Evolutionary conservation across 495 filamentous ascomycete genomes (phyloP), one percentile per base, ranked within the genome.

Genomic region (Penicillium alfredii): DNA sequence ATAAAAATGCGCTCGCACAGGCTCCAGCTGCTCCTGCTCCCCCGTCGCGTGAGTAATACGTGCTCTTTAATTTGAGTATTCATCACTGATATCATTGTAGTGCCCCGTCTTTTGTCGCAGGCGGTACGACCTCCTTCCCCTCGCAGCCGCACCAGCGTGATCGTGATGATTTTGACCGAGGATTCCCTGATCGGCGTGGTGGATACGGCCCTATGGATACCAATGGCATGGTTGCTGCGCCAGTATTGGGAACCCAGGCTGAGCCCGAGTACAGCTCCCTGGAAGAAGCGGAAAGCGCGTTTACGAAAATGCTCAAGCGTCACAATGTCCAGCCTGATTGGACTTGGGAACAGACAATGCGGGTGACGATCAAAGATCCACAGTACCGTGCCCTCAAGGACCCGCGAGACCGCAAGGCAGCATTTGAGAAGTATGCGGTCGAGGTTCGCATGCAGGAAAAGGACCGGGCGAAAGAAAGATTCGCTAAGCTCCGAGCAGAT

Each of bases 311-410:
- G 42, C 73, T 99, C 22, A 85, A 84, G 37, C 81, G 87, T 24
- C 81, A 78, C 46, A 82, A 81, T 51, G 85, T 95, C 11, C 81
- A 90, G 45, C 80, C 88, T 7, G 86, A 94, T 51, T 95, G 86
- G 87, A 77, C 79, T 0, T 99, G 88, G 88, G 84, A 92, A 39
- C 82, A 94, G 53, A 80, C 87, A 0, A 82, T 99, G 67, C 81
- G 86, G 31, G 77, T 76, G 10, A 84, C 82, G n/a, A 86, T 94
- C 52, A 90, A 86, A 57, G 92, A 99, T 44, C 82, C 88, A 19
- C 88, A 96, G 48, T 97, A 92, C 55, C 84, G 90, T 33, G 83
- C 92, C 8, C 73, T 99, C 42, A 93, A 90, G 54, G 90, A 97
- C 51, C 92, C 93, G 3, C 86, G 80, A 58, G 88, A 96, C 55